A percentile compares a stretch with the other conserved stretches of the same genome.
Evolutionary conservation across 768 basidiomycete species (phyloP).

Genomic region (Collybiopsis luxurians): DNA sequence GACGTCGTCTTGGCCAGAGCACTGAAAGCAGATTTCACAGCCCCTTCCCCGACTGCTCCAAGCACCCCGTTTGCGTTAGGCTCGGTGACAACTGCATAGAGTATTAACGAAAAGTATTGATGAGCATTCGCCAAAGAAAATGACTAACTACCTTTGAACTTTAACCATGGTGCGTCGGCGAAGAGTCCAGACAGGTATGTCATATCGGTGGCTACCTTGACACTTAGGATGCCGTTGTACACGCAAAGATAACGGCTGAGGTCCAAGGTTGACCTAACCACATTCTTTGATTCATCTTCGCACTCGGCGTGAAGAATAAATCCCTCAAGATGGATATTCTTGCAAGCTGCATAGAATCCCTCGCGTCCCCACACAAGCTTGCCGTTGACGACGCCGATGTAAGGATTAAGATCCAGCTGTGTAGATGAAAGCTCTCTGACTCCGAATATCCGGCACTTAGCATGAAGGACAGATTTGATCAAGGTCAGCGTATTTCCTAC

Average conservation of each 20-base stretch:
- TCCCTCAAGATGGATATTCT: neutral
- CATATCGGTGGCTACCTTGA: neutral
- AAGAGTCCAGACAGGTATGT: neutral
- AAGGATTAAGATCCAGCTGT: neutral
- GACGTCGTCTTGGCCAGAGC: neutral
- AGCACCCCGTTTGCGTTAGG: neutral
- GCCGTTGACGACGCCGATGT: neutral
- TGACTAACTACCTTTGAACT: neutral
- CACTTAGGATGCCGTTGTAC: neutral
- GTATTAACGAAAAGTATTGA: too few species aligned
- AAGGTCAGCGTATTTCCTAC: neutral
- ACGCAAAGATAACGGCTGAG: neutral
- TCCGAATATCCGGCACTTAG: neutral
- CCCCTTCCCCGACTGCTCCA: neutral
- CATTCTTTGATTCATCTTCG: neutral
- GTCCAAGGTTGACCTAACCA: neutral
- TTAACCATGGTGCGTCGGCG: conserved; percentile 5
- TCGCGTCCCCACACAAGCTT: neutral
- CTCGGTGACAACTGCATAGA: neutral
- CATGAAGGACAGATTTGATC: neutral
- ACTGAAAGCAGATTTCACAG: conserved; percentile 1
- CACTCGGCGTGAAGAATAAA: neutral
- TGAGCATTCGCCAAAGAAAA: too few species aligned
- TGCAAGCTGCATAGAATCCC: neutral
- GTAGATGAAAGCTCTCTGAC: neutral